A percentile compares a stretch with the other conserved stretches of the same genome.
phyloP scores from a whole-genome alignment of 1,284 basidiomycete species.

The Melampsora larici-populina region DNA sequence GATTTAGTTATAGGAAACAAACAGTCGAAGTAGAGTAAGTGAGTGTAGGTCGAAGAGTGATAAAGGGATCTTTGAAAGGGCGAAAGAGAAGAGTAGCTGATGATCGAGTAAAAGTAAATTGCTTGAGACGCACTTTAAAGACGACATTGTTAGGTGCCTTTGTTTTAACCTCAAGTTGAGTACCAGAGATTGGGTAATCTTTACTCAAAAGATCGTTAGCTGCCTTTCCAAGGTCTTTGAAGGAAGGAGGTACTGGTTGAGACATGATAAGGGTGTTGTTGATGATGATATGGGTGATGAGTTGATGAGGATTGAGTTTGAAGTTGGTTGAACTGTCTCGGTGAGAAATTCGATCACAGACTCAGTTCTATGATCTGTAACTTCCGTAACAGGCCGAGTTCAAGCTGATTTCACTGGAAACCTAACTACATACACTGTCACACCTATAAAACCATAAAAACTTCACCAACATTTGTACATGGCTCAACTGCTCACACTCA shows the following conservation, averaged over 20 bases:
- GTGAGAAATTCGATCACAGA: neutral
- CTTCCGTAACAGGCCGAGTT: neutral
- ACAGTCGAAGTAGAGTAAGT: slow-evolving; percentile 35
- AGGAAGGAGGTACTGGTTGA: slow-evolving; percentile 40
- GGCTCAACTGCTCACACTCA: no score
- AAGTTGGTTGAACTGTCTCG: no score
- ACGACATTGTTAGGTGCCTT: slow-evolving; percentile 57
- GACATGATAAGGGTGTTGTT: slow-evolving; percentile 10
- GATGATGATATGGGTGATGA: neutral
- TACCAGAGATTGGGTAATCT: slow-evolving; percentile 84
- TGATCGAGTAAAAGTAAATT: slow-evolving; percentile 9
- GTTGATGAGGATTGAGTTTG: neutral
- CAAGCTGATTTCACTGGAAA: neutral
- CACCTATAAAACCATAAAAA: no score
- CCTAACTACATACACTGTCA: neutral
- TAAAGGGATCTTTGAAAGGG: slow-evolving; percentile 71
- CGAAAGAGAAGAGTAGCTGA: slow-evolving; percentile 30
- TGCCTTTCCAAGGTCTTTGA: slow-evolving; percentile 69
- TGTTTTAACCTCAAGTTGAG: slow-evolving; percentile 55
- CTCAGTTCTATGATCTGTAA: neutral
- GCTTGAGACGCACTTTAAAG: slow-evolving; percentile 53
- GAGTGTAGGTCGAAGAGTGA: slow-evolving; percentile 50
- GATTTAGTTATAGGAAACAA: slow-evolving; percentile 15
- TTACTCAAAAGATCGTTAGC: slow-evolving; percentile 89
- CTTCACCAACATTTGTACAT: no score